Percentiles rank a stretch among this genome's conserved stretches.
Conservation (phyloP, 345 rosid genomes). For the Mercurialis annua region DNA sequence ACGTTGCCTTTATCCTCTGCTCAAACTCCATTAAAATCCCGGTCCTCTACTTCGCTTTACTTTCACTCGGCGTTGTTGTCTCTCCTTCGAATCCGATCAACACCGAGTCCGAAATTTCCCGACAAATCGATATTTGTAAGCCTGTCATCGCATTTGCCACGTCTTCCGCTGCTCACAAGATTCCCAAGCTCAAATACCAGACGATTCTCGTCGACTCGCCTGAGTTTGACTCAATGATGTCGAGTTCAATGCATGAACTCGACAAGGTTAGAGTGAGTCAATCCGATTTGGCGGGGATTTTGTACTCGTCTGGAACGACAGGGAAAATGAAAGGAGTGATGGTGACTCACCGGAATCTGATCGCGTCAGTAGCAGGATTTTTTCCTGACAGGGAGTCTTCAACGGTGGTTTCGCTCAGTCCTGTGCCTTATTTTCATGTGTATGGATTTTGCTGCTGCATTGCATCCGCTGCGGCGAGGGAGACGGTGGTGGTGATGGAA, state of each 20-base stretch:
- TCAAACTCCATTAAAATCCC: conserved; percentile 22
- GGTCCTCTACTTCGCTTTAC: conserved; percentile 23
- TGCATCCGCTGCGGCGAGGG: conserved; percentile 25
- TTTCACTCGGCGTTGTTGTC: conserved; percentile 30
- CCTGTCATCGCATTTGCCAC: conserved; percentile 17
- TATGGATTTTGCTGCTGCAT: conserved; percentile 22
- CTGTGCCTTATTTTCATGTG: conserved; percentile 32
- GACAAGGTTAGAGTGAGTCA: conserved; percentile 20
- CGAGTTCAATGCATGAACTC: background rate
- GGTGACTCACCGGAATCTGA: conserved; percentile 36
- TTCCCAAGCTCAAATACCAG: background rate
- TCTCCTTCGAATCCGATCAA: conserved; percentile 23
- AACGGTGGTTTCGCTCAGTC: conserved; percentile 14
- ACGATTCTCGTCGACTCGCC: conserved; percentile 12
- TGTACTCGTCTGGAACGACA: conserved; percentile 42
- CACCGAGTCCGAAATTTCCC: conserved; percentile 8
- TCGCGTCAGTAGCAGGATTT: conserved; percentile 3
- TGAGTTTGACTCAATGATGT: background rate
- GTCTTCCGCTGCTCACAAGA: conserved; percentile 2
- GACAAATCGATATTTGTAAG: conserved; percentile 1
- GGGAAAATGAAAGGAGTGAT: conserved; percentile 38
- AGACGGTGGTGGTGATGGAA: conserved; percentile 33
- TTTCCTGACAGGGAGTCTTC: background rate
- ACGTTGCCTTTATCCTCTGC: conserved; percentile 27
- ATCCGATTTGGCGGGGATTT: conserved; percentile 31